Evolutionary conservation across 306 rosid species (phyloP), one percentile per base, ranked within the genome.

Genomic region (Sicyos baderoa): DNA sequence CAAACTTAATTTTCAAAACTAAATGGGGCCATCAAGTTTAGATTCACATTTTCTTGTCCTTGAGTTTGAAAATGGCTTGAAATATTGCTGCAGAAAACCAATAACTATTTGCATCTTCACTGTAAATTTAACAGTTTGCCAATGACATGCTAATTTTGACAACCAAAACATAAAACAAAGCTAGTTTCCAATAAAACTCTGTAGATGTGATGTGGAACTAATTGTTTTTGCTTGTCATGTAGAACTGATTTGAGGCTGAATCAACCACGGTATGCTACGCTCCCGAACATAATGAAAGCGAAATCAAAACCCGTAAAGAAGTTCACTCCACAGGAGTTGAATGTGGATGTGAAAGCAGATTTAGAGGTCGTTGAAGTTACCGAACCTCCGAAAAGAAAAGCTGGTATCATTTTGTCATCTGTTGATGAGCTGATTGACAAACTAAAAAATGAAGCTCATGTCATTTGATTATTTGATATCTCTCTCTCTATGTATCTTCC

Each of bases 221-320:
- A 61, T 52, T 52, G 12, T 18, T 44, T 40, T 51, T 55, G 35
- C 23, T 55, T 47, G 53, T 52, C 16, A 17, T 86, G 85, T 88
- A 88, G 97, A 59, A 89, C 95, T 58, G 97, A 93, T 69, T 76
- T 89, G 87, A 88, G 98, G 86, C 76, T 93, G 77, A 93, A 93
- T 81, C 96, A 88, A 71, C 98, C 98, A 2, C 82, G 97, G 72
- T 93, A 93, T 68, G 97, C 95, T 4, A 93, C 98, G 5, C 97
- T 89, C 63, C 97, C 98, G 56, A 93, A 90, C 95, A 86, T 88
- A 81, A 93, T 93, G 99, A 93, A 90, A 80, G 97, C 95, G 12
- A 90, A 93, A 77, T 88, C 94, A 7, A 93, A 93, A 78, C 82
- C 76, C 44, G 84, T 93, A 70, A 88, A 85, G 77, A 93, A 93